Base-by-base conservation (phyloP, 2,329 filamentous ascomycete species). In the Fusarium anguioides region DNA sequence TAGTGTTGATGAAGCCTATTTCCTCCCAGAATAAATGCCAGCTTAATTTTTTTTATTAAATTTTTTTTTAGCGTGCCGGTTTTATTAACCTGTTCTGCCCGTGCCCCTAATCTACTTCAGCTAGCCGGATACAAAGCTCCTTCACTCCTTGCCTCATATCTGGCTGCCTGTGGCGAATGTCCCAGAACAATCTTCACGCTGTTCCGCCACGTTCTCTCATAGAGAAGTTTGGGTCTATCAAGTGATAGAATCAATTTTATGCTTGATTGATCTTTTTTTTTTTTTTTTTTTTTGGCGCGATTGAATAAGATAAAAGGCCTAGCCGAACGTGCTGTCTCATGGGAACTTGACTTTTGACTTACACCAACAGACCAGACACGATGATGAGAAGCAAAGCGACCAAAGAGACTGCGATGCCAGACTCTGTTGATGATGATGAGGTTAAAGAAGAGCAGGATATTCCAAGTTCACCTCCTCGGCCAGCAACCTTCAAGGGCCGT, bases 401-500 rank as follows among this genome's bases (percentile, higher is more conserved):
- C 5, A 48, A 44, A 11, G 40, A 50, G 7, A 31, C 15, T 6
- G 14, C 6, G 9, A 17, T 37, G n/a, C 31, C 47, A 40, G 50
- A 62, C 10, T 6, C 39, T 31, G 11, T 29, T 24, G 23, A 26
- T 8, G 39, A 37, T 10, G 44, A 60, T 26, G 23, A 11, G 3
- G 15, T 31, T 6, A 15, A 59, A 2, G 11, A 49, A 37, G 46
- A 47, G 8, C 41, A 56, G n/a, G 18, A 37, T 6, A 20, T 35
- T 20, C n/a, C 27, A 21, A 65, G 61, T 40, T 68, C 68, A 17
- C 68, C 70, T 41, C 52, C 55, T 10, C 66, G 68, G 44, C 68
- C 72, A 11, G 74, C 81, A 15, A 81, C 78, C 9, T 84, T 84
- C 58, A 72, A 76, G 45, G 82, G 82, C 23, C 80, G 77, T 14